These are phyloP conservation scores for Talaromyces rugulosus DNA, from an alignment of 2,329 filamentous ascomycete species.

Conservation along the genomic window DNA sequence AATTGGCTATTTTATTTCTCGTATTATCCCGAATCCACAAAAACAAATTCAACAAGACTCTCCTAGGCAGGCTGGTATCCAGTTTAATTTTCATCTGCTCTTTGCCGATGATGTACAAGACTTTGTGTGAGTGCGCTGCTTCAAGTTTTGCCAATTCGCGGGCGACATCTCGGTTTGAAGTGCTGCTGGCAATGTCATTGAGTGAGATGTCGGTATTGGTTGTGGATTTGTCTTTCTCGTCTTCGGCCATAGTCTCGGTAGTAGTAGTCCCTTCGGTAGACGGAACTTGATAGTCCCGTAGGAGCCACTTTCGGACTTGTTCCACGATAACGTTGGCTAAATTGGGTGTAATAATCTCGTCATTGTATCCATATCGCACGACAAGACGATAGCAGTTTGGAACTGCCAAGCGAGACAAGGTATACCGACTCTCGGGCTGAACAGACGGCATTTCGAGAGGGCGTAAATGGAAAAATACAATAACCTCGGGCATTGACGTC, in stretches of 20 bases:
- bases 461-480: conserved; percentile 69
- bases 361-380: conserved; percentile 68
- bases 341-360: conserved; percentile 63
- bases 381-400: conserved; percentile 65
- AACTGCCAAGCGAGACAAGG: conserved; percentile 36
- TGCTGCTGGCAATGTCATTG: not conserved
- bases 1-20: conserved; percentile 30
- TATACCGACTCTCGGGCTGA: conserved; percentile 46
- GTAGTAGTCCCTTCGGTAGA: not conserved
- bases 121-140: conserved; percentile 41
- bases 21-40: conserved; percentile 37
- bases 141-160: conserved; percentile 18
- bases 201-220: not conserved
- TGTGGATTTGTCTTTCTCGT: not conserved
- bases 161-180: not conserved
- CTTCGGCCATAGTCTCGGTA: not conserved
- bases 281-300: conserved; percentile 20
- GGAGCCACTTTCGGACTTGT: conserved; percentile 52
- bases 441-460: conserved; percentile 58
- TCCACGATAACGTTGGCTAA: conserved; percentile 58
- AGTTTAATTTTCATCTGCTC: conserved; percentile 32
- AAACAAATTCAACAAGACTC: conserved; percentile 27
- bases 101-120: conserved; percentile 47
- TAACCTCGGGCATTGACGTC: conserved; percentile 60
- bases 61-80: conserved; percentile 22